Conservation (phyloP, 805 yeast genomes). For the Pichia rugopelliculosa region DNA sequence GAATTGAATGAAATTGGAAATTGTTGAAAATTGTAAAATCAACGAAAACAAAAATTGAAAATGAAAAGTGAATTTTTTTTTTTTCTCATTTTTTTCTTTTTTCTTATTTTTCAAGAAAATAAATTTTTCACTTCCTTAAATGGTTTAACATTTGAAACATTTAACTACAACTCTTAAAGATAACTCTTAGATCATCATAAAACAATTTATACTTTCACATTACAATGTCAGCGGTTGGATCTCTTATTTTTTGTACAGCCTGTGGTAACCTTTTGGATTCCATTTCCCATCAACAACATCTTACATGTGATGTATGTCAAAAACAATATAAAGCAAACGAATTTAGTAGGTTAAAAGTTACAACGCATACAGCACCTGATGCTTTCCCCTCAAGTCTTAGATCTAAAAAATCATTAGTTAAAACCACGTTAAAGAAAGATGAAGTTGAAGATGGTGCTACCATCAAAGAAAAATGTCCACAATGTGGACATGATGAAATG, state of each 20-base stretch:
- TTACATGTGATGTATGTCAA: constrained; percentile 30
- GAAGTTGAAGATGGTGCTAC: constrained; percentile 94
- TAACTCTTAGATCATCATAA: not conserved
- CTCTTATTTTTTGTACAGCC: constrained; percentile 84
- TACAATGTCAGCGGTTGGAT: constrained; percentile 88
- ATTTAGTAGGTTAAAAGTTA: constrained; percentile 75
- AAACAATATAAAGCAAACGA: constrained; percentile 36
- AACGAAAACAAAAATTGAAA: constrained; percentile 3
- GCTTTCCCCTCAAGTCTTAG: constrained; percentile 87
- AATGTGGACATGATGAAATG: constrained; percentile 98
- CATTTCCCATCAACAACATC: constrained; percentile 34
- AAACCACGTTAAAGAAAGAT: constrained; percentile 66
- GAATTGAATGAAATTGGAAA: no score
- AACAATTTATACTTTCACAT: not conserved
- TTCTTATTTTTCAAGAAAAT: not conserved
- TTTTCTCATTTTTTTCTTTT: not conserved
- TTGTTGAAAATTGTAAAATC: not conserved
- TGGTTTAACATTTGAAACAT: no score
- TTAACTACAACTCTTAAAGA: no score
- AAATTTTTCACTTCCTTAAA: not conserved
- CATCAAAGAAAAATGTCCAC: constrained; percentile 96
- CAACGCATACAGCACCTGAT: constrained; percentile 80
- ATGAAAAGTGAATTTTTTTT: not conserved
- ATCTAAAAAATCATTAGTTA: constrained; percentile 82
- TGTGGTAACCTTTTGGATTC: constrained; percentile 89